Conservation (phyloP, 2,329 filamentous ascomycete species). For the Cucurbitaria berberidis region DNA sequence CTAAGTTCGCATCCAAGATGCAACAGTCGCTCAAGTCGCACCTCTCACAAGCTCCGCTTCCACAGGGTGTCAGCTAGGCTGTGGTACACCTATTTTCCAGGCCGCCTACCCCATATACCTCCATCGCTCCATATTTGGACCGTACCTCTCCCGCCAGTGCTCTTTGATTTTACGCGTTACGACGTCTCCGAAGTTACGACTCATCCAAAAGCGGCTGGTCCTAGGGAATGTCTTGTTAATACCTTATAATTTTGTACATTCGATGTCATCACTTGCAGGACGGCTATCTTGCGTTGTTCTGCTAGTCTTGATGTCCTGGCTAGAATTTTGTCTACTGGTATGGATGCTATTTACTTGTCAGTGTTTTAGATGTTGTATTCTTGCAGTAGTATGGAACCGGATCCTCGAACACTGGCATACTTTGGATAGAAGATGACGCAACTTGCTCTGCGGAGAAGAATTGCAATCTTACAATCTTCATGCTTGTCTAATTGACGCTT, state of each 20-base stretch:
- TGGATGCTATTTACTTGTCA: neutral
- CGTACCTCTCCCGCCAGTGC: neutral
- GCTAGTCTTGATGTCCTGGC: neutral
- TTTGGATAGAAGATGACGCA: neutral
- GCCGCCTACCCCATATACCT: neutral
- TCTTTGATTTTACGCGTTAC: slow-evolving; percentile 13
- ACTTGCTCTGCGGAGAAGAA: slow-evolving; percentile 5
- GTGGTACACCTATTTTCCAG: neutral
- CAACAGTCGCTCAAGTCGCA: slow-evolving; percentile 29
- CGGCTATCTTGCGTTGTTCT: slow-evolving; percentile 1
- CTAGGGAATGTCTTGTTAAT: slow-evolving; percentile 33
- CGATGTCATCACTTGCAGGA: slow-evolving; percentile 5
- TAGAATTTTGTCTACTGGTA: neutral
- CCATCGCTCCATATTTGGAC: neutral
- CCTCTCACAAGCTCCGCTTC: slow-evolving; percentile 27
- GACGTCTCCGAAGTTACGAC: slow-evolving; percentile 43
- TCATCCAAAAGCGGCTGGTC: slow-evolving; percentile 33
- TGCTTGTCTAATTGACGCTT: no score
- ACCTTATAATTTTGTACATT: slow-evolving; percentile 34
- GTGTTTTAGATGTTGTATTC: neutral
- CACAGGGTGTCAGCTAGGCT: slow-evolving; percentile 29
- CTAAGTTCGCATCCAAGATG: slow-evolving; percentile 38
- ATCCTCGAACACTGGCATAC: neutral
- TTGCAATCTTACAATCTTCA: neutral
- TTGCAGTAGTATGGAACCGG: neutral